Conservation (phyloP, 2,329 filamentous ascomycete genomes). For the Arthrobotrys entomopaga region DNA sequence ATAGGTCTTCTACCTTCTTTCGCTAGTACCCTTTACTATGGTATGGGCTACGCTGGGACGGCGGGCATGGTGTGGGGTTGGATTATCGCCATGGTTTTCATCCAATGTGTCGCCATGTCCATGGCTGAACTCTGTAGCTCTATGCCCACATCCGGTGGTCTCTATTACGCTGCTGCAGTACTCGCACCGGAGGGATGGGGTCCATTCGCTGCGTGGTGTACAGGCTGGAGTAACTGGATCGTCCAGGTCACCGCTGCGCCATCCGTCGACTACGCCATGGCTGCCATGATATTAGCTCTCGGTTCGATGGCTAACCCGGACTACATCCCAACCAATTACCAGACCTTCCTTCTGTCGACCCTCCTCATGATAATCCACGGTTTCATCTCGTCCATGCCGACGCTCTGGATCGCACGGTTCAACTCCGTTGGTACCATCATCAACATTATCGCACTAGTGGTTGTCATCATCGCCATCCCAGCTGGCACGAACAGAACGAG, state of each 20-base stretch:
- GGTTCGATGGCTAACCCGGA: conserved; percentile 73
- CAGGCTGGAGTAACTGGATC: conserved; percentile 77
- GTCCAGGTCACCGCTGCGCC: conserved; percentile 74
- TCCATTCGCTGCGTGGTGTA: conserved; percentile 75
- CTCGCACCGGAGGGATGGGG: conserved; percentile 72
- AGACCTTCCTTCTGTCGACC: conserved; percentile 74
- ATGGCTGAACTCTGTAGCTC: conserved; percentile 78
- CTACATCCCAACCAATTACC: conserved; percentile 74
- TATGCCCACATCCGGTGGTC: conserved; percentile 77
- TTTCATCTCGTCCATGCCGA: conserved; percentile 75
- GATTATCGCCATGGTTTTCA: conserved; percentile 77
- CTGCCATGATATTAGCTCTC: conserved; percentile 77
- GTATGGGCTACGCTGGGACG: conserved; percentile 70
- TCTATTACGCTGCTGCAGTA: conserved; percentile 79
- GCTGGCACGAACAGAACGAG: conserved; percentile 65
- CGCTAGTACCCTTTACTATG: conserved; percentile 77
- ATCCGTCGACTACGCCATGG: conserved; percentile 73
- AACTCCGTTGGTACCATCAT: conserved; percentile 76
- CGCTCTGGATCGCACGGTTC: conserved; percentile 74
- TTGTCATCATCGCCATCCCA: conserved; percentile 76
- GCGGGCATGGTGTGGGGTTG: conserved; percentile 80
- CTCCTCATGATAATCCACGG: conserved; percentile 76
- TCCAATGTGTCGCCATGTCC: conserved; percentile 74
- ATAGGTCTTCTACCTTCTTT: conserved; percentile 73
- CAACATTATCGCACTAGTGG: conserved; percentile 74